These are phyloP conservation scores for Datisca glomerata DNA, from an alignment of 306 rosid species.

Conservation along the genomic window DNA sequence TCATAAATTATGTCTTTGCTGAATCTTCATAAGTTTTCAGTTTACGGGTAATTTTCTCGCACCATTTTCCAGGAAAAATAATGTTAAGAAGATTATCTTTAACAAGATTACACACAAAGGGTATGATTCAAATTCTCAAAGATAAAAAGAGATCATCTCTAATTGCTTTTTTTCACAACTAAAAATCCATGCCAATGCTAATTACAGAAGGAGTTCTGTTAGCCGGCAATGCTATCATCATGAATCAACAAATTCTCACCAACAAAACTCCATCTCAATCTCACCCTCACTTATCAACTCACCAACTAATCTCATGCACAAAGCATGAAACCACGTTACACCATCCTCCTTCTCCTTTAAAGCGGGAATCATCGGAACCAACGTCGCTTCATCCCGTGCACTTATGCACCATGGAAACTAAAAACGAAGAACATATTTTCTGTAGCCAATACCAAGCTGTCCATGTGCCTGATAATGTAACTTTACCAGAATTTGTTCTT, in stretches of 20 bases:
- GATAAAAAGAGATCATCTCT: neutral
- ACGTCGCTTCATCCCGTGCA: neutral
- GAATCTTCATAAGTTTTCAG: too few species aligned
- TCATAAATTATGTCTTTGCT: too few species aligned
- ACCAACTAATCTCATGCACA: conserved; percentile 4
- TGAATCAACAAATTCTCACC: conserved; percentile 14
- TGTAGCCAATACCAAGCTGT: conserved; percentile 38
- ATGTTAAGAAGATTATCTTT: neutral
- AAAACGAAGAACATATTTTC: conserved; percentile 43
- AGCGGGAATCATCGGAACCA: neutral
- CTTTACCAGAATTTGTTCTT: conserved; percentile 77
- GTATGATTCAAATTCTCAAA: neutral
- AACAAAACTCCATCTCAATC: conserved; percentile 7
- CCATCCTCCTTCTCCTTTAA: conserved; percentile 8
- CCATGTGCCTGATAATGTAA: conserved; percentile 51
- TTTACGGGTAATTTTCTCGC: too few species aligned
- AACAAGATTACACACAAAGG: neutral
- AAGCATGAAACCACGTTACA: conserved; percentile 4
- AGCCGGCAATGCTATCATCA: neutral
- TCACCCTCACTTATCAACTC: neutral
- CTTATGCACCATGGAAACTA: conserved; percentile 30
- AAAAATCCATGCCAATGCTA: too few species aligned
- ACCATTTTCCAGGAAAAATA: too few species aligned
- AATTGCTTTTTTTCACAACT: too few species aligned
- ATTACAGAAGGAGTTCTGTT: neutral